Percentiles rank a stretch among this genome's conserved stretches.
Evolutionary conservation across 2,329 filamentous ascomycete genomes (phyloP).

Genomic region (Cephalotrichum gorgonifer): DNA sequence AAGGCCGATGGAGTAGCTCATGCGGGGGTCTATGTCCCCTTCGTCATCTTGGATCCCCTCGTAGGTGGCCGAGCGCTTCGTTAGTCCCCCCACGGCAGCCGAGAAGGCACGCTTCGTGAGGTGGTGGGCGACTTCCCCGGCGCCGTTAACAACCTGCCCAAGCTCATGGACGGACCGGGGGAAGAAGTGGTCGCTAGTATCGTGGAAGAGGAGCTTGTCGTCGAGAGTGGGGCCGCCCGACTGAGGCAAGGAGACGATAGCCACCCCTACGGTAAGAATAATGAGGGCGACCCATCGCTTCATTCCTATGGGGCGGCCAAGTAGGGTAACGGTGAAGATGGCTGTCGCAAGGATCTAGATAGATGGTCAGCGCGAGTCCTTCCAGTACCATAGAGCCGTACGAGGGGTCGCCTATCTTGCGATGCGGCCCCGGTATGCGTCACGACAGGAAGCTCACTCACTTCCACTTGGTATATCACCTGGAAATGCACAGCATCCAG

Average conservation of each 20-base stretch:
- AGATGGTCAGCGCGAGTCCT: not conserved
- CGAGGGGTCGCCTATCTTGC: too few species aligned
- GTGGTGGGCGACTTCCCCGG: slow-evolving; percentile 37
- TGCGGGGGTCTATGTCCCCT: slow-evolving; percentile 31
- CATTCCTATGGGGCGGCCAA: slow-evolving; percentile 58
- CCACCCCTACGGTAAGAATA: slow-evolving; percentile 71
- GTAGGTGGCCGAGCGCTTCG: slow-evolving; percentile 75
- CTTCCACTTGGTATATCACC: slow-evolving; percentile 85
- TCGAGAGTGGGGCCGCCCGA: slow-evolving; percentile 34
- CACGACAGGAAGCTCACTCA: slow-evolving; percentile 17
- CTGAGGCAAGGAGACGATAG: slow-evolving; percentile 71
- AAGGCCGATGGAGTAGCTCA: slow-evolving; percentile 74
- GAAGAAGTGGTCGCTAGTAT: slow-evolving; percentile 59
- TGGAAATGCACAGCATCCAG: slow-evolving; percentile 89
- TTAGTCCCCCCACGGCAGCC: slow-evolving; percentile 22
- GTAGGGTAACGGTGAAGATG: slow-evolving; percentile 70
- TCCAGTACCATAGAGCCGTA: too few species aligned
- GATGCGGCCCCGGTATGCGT: not conserved
- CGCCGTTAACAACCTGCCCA: slow-evolving; percentile 42
- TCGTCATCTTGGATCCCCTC: slow-evolving; percentile 70
- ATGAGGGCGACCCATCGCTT: slow-evolving; percentile 75
- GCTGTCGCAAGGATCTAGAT: slow-evolving; percentile 72
- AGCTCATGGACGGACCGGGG: slow-evolving; percentile 71
- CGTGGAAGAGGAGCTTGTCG: slow-evolving; percentile 49
- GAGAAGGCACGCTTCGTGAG: slow-evolving; percentile 26